These are phyloP conservation scores for Brachypodium distachyon DNA, from an alignment of 202 grass and related monocot genomes.

Conservation along the genomic window DNA sequence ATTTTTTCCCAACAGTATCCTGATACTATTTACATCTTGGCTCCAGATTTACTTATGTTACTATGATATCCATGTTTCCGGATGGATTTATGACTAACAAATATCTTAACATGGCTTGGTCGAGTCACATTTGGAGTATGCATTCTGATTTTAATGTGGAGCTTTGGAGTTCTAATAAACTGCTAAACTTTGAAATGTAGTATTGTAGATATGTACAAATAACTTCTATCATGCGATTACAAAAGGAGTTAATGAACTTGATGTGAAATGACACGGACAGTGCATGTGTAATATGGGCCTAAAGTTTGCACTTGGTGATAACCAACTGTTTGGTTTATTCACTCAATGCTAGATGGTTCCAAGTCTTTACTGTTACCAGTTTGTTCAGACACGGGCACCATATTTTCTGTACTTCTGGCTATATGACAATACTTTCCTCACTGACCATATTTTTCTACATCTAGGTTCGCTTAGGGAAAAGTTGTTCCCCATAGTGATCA, in stretches of 20 bases:
- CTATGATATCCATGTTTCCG: background rate
- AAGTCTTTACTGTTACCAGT: background rate
- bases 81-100: conserved; percentile 18
- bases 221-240: background rate
- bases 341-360: background rate
- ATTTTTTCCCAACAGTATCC: background rate
- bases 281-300: background rate
- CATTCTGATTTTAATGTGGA: background rate
- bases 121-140: background rate
- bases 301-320: background rate
- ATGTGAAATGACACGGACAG: background rate
- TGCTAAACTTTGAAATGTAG: background rate
- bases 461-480: background rate
- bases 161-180: background rate
- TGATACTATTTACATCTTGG: conserved; percentile 1
- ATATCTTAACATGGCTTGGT: conserved; percentile 9
- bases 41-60: conserved; percentile 12
- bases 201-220: background rate
- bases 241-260: background rate
- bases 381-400: background rate
- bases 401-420: background rate
- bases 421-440: background rate
- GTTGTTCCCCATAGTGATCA: background rate
- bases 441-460: background rate
- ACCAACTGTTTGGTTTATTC: background rate